A percentile compares a stretch with the other conserved stretches of the same genome.
These are phyloP conservation scores for Pichia sp. DNA, from an alignment of 1,139 yeast genomes.

Conservation along the genomic window DNA sequence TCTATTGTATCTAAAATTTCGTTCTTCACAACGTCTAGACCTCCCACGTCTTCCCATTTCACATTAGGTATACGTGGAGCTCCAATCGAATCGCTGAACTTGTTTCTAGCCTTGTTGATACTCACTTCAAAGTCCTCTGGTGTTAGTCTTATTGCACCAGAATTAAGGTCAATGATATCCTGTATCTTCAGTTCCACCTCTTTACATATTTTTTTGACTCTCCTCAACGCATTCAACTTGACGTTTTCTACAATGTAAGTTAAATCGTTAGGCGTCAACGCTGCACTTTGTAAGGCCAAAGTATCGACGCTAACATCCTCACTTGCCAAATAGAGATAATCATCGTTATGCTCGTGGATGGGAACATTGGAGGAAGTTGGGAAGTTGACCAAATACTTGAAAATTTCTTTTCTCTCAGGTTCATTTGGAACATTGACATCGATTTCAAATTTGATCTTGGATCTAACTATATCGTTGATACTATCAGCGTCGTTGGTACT, in stretches of 20 bases:
- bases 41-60: constrained; percentile 94
- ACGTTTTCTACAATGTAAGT: constrained; percentile 67
- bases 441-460: constrained; percentile 72
- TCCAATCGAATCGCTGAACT: constrained; percentile 90
- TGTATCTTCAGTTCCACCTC: constrained; percentile 19
- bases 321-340: constrained; percentile 29
- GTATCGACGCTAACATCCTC: constrained; percentile 55
- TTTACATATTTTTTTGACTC: constrained; percentile 38
- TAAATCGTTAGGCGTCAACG: constrained; percentile 82
- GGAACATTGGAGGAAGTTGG: constrained; percentile 1
- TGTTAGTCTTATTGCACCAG: constrained; percentile 52
- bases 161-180: constrained; percentile 32
- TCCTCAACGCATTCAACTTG: constrained; percentile 50
- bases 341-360: constrained; percentile 1
- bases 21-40: constrained; percentile 80
- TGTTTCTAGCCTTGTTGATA: constrained; percentile 77
- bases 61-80: constrained; percentile 97
- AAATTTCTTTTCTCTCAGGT: constrained; percentile 61
- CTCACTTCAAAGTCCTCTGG: constrained; percentile 69
- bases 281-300: constrained; percentile 85
- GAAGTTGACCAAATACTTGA: constrained; percentile 43
- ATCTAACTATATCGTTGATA: constrained; percentile 61
- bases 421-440: constrained; percentile 77
- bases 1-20: constrained; percentile 94
- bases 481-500: constrained; percentile 72